Base-by-base conservation (phyloP, 177 flowering plant species). In the Telopea speciosissima region DNA sequence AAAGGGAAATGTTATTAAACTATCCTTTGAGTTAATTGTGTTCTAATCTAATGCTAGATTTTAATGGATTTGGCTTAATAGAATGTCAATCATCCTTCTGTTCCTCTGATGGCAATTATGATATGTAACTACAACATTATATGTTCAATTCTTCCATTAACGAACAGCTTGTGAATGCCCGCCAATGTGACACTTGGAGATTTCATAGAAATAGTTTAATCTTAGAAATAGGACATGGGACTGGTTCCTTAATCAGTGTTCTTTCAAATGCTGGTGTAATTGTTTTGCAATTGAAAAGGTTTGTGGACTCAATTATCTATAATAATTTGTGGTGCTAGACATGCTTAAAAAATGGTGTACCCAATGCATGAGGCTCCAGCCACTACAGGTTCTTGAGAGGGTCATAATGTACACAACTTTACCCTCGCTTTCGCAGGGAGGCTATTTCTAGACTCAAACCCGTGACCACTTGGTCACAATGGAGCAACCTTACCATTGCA, bases 151-250 rank as follows among this genome's bases (percentile, higher is more conserved):
- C 83, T 64, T 74, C 80, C 10, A 76, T 93, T 26, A 93, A 96
- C 68, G 92, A 91, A 65, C 83, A 83, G 74, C 92, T 96, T 52
- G 93, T 76, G 0, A 64, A 36, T 56, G 88, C 31, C 31, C 3
- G 93, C 95, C 10, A 74, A 79, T 76, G 88, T 93, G 62, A 75
- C 77, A 69, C 88, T 88, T 61, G 96, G 97, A 24, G 97, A 93
- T 26, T 70, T 93, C 40, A 74, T 96, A 49, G 99, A 96, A 71
- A 93, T 96, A 67, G 99, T 74, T 70, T 89, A 40, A 89, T 93
- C 40, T 74, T 96, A 49, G 99, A 96, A 71, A 93, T 96, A 67
- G 99, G 99, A 44, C 97, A 97, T 10, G 98, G 99, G 22, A 96
- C 99, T 5, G 98, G 99, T 25, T 90, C 98, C 98, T 81, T 96